phyloP scores from a whole-genome alignment of 164 flowering plant genomes.

The Buxus sempervirens region DNA sequence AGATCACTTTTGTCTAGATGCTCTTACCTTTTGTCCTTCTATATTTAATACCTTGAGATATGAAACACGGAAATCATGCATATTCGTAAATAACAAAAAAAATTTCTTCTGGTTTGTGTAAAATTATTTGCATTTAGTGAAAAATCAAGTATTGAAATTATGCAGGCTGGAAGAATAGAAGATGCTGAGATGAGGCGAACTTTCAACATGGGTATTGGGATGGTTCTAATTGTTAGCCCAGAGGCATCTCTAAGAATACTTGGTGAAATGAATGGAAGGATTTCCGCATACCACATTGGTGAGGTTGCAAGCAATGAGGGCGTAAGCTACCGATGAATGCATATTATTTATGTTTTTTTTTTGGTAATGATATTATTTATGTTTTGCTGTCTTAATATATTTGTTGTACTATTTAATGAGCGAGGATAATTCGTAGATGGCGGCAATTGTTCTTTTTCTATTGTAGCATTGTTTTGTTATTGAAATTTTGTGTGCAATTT shows the following conservation, averaged over 20 bases:
- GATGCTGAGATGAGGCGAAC: conserved; percentile 86
- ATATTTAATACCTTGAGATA: not conserved
- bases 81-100: too few relatives aligned
- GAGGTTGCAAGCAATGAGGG: conserved; percentile 57
- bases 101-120: not conserved
- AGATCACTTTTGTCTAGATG: too few relatives aligned
- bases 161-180: conserved; percentile 71
- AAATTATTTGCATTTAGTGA: not conserved
- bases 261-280: conserved; percentile 24
- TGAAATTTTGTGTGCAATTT: not conserved
- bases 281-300: conserved; percentile 45
- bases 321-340: conserved; percentile 24
- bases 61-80: not conserved
- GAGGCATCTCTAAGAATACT: conserved; percentile 65
- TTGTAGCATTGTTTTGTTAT: not conserved
- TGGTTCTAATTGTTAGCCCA: conserved; percentile 69
- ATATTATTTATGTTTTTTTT: not conserved
- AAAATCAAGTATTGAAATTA: not conserved
- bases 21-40: not conserved
- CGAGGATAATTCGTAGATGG: not conserved
- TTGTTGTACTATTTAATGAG: not conserved
- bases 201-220: conserved; percentile 91
- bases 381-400: not conserved
- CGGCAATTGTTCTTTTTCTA: not conserved
- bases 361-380: not conserved